Percentiles rank a stretch among this genome's conserved stretches.
Evolutionary conservation across 768 basidiomycete species (phyloP).

Genomic region (Amanita exitialis): DNA sequence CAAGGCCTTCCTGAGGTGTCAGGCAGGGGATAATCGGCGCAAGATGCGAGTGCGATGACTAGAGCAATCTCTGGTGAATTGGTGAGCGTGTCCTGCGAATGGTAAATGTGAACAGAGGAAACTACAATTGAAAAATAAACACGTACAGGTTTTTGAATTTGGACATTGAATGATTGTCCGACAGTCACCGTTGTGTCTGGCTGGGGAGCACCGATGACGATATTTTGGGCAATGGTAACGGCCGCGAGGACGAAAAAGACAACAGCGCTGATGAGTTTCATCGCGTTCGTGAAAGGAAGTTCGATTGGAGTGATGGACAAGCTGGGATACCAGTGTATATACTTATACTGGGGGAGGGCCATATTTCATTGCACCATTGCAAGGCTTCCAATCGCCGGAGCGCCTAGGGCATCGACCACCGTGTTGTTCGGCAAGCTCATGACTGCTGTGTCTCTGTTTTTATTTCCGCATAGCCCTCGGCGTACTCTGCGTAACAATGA

Average conservation of each 20-base stretch:
- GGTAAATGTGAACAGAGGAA: not conserved
- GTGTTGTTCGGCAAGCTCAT: too few species aligned
- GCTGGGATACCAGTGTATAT: not conserved
- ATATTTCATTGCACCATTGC: too few species aligned
- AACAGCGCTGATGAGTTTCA: conserved; percentile 9
- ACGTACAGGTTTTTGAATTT: conserved; percentile 28
- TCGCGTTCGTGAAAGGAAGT: conserved; percentile 11
- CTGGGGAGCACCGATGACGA: conserved; percentile 22
- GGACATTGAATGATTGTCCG: conserved; percentile 22
- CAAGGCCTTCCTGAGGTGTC: conserved; percentile 20
- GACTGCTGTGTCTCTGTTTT: too few species aligned
- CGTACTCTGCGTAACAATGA: too few species aligned
- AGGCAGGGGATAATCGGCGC: conserved; percentile 14
- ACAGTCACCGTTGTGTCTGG: conserved; percentile 13
- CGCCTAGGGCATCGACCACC: too few species aligned
- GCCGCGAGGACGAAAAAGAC: conserved; percentile 7
- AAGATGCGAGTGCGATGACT: conserved; percentile 33
- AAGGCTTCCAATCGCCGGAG: too few species aligned
- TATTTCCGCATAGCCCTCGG: too few species aligned
- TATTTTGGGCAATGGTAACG: conserved; percentile 12
- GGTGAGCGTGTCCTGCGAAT: conserved; percentile 24
- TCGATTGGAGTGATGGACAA: not conserved
- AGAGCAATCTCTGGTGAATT: conserved; percentile 34
- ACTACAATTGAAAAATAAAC: not conserved
- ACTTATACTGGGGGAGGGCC: not conserved